These are phyloP conservation scores for Alternaria triticina DNA, from an alignment of 2,329 filamentous ascomycete species.

Conservation along the genomic window DNA sequence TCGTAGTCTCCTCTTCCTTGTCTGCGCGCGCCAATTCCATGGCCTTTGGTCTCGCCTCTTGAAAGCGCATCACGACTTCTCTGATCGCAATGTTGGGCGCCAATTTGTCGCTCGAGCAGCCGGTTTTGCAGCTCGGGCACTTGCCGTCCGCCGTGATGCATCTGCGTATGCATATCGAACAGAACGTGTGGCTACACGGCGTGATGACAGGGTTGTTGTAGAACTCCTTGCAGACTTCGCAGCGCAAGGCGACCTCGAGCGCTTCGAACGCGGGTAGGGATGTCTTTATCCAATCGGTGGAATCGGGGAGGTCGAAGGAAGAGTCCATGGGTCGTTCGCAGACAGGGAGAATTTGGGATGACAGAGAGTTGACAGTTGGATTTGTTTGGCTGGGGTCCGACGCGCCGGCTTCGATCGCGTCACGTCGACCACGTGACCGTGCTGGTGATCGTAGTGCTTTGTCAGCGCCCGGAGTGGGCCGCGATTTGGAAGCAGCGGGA, in stretches of 20 bases:
- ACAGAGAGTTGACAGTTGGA: conserved; percentile 13
- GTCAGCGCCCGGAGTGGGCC: conserved; percentile 8
- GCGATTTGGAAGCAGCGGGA: not conserved
- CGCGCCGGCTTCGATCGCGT: conserved; percentile 21
- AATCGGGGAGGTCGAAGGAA: conserved; percentile 66
- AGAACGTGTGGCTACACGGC: conserved; percentile 94
- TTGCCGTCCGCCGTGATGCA: conserved; percentile 82
- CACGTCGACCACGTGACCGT: conserved; percentile 23
- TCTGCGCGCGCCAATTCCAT: conserved; percentile 67
- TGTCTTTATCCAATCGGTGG: conserved; percentile 84
- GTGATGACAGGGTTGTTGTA: conserved; percentile 95
- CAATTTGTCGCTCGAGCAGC: conserved; percentile 83
- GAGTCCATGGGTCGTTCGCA: conserved; percentile 34
- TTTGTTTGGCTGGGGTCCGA: conserved; percentile 4
- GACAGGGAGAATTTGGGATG: conserved; percentile 8
- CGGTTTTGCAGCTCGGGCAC: conserved; percentile 81
- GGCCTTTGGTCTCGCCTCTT: conserved; percentile 66
- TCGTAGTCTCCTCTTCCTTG: conserved; percentile 23
- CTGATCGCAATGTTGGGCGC: conserved; percentile 84
- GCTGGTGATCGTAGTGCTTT: conserved; percentile 3
- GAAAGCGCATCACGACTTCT: conserved; percentile 82
- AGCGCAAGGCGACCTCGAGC: conserved; percentile 86
- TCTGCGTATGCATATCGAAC: conserved; percentile 91
- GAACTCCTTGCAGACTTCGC: conserved; percentile 98
- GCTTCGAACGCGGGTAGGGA: conserved; percentile 68